Conservation (phyloP, 768 basidiomycete genomes). For the Mycena rebaudengoi region DNA sequence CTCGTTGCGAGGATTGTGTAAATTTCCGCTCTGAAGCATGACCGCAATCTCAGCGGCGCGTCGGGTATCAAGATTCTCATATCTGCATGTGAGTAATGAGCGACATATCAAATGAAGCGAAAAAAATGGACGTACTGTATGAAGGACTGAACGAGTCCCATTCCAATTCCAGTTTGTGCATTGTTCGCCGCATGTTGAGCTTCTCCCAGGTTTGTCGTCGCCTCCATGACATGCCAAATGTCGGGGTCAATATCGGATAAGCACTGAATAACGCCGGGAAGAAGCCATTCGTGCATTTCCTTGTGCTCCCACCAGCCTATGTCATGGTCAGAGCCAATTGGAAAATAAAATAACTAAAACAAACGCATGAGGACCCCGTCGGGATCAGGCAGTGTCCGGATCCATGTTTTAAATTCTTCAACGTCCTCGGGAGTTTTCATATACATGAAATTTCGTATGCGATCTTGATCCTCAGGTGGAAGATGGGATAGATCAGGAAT, state of each 20-base stretch:
- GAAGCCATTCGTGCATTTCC: neutral
- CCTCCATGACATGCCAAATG: neutral
- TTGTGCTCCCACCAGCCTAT: constrained; percentile 6
- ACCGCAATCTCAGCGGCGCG: neutral
- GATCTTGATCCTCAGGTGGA: neutral
- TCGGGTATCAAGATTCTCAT: constrained; percentile 4
- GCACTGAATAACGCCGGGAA: neutral
- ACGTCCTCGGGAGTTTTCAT: neutral
- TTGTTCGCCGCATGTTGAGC: constrained; percentile 16
- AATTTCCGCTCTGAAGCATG: constrained; percentile 1
- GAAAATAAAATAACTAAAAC: neutral
- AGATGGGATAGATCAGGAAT: constrained; percentile 2
- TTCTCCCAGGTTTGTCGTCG: constrained; percentile 15
- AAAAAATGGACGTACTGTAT: constrained; percentile 2
- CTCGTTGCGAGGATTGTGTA: constrained; percentile 5
- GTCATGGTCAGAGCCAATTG: neutral
- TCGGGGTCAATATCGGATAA: neutral
- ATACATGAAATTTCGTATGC: neutral
- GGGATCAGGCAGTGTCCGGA: neutral
- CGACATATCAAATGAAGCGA: neutral
- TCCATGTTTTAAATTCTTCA: neutral
- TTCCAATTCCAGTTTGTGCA: constrained; percentile 2
- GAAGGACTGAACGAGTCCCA: constrained; percentile 12
- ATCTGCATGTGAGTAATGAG: neutral
- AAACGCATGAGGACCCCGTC: neutral